phyloP scores from a whole-genome alignment of 345 rosid genomes.

The Euphorbia pulcherrima region DNA sequence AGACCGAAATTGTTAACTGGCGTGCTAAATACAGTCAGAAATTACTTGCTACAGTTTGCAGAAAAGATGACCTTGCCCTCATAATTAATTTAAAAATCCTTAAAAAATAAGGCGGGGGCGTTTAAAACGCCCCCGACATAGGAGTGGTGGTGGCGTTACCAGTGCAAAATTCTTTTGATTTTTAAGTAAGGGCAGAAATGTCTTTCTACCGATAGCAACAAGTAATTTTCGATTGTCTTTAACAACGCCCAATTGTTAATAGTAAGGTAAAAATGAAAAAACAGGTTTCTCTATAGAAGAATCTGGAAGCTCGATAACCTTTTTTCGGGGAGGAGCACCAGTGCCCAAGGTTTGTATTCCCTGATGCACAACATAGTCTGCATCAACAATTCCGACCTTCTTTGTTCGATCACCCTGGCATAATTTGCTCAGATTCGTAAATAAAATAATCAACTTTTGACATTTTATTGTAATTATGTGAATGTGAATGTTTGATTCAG shows the following conservation, averaged over 20 bases:
- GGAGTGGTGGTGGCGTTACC: no score
- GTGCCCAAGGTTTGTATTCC: slow-evolving; percentile 92
- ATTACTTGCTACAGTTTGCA: no score
- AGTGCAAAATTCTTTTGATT: no score
- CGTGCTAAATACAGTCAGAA: background rate
- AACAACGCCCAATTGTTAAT: no score
- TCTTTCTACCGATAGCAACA: no score
- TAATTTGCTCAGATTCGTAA: background rate
- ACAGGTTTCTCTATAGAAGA: background rate
- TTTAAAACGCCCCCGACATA: no score
- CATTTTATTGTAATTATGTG: background rate
- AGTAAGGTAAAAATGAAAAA: background rate
- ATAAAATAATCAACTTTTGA: background rate
- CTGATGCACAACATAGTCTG: slow-evolving; percentile 79
- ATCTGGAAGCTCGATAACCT: slow-evolving; percentile 9
- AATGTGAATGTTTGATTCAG: background rate
- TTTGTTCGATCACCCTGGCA: slow-evolving; percentile 79
- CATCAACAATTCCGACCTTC: slow-evolving; percentile 84
- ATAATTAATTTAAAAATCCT: no score
- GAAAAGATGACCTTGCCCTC: no score
- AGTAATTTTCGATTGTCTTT: no score
- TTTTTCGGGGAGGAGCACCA: slow-evolving; percentile 33
- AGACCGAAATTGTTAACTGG: background rate
- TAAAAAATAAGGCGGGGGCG: no score
- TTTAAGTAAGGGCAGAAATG: no score